phyloP scores from a whole-genome alignment of 1,139 yeast genomes.

The Wickerhamomyces sp. region DNA sequence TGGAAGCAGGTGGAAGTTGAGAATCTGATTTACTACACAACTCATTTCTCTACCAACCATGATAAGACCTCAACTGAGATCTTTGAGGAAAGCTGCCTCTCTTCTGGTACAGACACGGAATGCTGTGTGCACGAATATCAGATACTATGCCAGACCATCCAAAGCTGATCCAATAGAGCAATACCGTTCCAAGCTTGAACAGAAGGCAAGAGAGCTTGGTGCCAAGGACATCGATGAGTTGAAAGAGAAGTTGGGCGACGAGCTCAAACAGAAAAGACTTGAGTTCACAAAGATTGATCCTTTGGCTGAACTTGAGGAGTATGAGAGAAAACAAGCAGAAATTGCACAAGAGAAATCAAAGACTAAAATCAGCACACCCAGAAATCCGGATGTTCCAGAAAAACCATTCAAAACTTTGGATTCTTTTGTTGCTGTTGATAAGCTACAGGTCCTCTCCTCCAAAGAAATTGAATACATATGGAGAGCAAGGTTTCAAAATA shows the following conservation, averaged over 20 bases:
- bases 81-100: slow-evolving; percentile 1
- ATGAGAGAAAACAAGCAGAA: slow-evolving; percentile 37
- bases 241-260: slow-evolving; percentile 55
- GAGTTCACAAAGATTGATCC: slow-evolving; percentile 66
- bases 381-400: slow-evolving; percentile 39
- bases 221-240: slow-evolving; percentile 53
- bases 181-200: slow-evolving; percentile 36
- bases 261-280: slow-evolving; percentile 50
- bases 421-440: slow-evolving; percentile 66
- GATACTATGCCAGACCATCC: slow-evolving; percentile 8
- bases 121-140: slow-evolving; percentile 16
- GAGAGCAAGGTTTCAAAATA: slow-evolving; percentile 77
- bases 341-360: slow-evolving; percentile 22
- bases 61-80: not conserved
- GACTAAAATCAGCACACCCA: slow-evolving; percentile 28
- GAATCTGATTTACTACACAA: too few species aligned
- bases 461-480: slow-evolving; percentile 78
- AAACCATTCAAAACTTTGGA: slow-evolving; percentile 66
- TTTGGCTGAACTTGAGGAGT: slow-evolving; percentile 56
- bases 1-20: too few species aligned
- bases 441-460: slow-evolving; percentile 47
- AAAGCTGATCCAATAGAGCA: slow-evolving; percentile 12
- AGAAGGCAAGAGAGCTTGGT: slow-evolving; percentile 45
- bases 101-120: slow-evolving; percentile 9
- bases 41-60: too few species aligned